Evolutionary conservation across 2,329 filamentous ascomycete species (phyloP), one percentile per base, ranked within the genome.

Genomic region (Coniochaeta ligniaria): DNA sequence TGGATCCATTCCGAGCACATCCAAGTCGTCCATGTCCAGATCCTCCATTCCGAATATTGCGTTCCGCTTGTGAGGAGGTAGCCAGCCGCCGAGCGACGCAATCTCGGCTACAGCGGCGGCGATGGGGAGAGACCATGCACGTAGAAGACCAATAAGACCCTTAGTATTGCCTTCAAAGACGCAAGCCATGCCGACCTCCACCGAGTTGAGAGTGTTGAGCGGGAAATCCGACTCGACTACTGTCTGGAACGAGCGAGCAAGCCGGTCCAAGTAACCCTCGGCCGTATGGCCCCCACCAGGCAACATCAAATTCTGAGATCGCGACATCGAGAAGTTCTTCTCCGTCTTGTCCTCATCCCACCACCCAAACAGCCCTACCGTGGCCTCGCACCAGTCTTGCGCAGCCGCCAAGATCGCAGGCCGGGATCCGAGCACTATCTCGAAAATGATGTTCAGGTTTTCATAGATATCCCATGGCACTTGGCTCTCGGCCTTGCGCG

Each of bases 401-500:
- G 92, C 85, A 52, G 87, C 85, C 55, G 87, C 83, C 63, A 96
- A 78, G 59, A 97, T 91, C 22, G 92, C 87, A 38, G 88, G 83
- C 11, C 86, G 81, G 64, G 89, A 85, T 38, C 94, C 93, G 5
- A 95, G 81, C 1, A 96, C 76, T 62, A 96, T 88, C 36, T 88
- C 87, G 71, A 96, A 97, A 6, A 97, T 76, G 14, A 86, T 86
- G 65, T 89, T 85, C 59, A 98, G 77, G 66, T 89, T 92, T 70
- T 96, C 89, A 71, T 96, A 97, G 31, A 98, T 86, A 26, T 90
- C 86, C 90, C 91, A 96, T 0, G 93, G 94, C 36, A 97, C 88
- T 66, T 88, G 87, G 69, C 91, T 96, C 68, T 93, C 90, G 1
- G 92, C 92, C 74, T 89, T 90, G 77, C 91, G 71, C 74, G 89